Evolutionary conservation across 179 eudicot species (phyloP).

Genomic region (Silene noctiflora): DNA sequence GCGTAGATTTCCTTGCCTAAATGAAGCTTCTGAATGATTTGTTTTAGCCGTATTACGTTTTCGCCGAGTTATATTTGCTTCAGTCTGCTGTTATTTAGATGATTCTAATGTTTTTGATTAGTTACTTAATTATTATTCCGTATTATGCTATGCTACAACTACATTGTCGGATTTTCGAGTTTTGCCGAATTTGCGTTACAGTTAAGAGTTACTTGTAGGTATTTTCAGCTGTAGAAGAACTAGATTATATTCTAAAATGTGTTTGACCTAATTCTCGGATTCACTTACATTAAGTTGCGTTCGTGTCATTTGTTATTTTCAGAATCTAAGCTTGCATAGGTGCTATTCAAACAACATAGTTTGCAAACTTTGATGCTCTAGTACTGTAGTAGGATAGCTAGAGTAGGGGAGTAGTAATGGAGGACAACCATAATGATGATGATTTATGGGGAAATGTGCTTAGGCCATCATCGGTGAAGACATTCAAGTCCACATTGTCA

Average conservation of each 20-base stretch:
- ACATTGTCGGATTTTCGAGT: not conserved
- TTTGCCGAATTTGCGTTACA: not conserved
- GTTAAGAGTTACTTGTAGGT: not conserved
- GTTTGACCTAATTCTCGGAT: conserved; percentile 12
- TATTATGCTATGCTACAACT: not conserved
- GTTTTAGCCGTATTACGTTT: not conserved
- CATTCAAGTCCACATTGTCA: conserved; percentile 66
- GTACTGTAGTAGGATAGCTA: not conserved
- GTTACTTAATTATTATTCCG: not conserved
- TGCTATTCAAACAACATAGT: conserved; percentile 6
- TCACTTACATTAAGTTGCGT: not conserved
- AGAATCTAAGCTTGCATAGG: conserved; percentile 16
- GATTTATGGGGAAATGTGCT: conserved; percentile 37
- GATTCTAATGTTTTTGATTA: not conserved
- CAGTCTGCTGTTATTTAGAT: not conserved
- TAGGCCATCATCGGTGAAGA: conserved; percentile 51
- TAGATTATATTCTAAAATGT: not conserved
- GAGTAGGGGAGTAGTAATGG: conserved; percentile 27
- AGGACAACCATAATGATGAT: conserved; percentile 29
- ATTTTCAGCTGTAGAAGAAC: not conserved
- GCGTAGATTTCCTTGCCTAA: not conserved
- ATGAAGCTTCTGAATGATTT: not conserved
- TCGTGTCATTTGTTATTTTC: conserved; percentile 11
- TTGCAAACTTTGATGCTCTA: not conserved
- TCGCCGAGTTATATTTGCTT: not conserved